Conservation (phyloP, 1,284 basidiomycete genomes). For the Cryptococcus sp. region DNA sequence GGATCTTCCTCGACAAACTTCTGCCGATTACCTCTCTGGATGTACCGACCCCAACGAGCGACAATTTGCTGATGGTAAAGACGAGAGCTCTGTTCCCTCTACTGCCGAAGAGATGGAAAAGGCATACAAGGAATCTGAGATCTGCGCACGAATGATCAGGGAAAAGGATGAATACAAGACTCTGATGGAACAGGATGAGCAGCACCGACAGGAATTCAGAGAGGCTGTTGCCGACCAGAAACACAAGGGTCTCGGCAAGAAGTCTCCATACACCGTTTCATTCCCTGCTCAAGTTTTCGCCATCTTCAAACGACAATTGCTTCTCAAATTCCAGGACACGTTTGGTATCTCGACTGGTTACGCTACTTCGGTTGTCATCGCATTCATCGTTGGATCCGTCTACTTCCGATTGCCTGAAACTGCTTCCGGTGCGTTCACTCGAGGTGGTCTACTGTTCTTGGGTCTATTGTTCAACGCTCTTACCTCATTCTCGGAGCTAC, state of each 20-base stretch:
- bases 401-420: slow-evolving; percentile 69
- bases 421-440: slow-evolving; percentile 76
- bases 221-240: slow-evolving; percentile 72
- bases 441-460: slow-evolving; percentile 76
- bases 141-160: slow-evolving; percentile 53
- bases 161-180: slow-evolving; percentile 62
- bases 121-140: slow-evolving; percentile 60
- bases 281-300: slow-evolving; percentile 70
- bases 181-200: slow-evolving; percentile 59
- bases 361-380: slow-evolving; percentile 53
- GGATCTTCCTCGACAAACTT: slow-evolving; percentile 50
- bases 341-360: slow-evolving; percentile 75
- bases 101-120: slow-evolving; percentile 67
- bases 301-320: slow-evolving; percentile 57
- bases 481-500: slow-evolving; percentile 57
- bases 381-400: slow-evolving; percentile 70
- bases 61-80: slow-evolving; percentile 68
- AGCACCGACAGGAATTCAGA: slow-evolving; percentile 69
- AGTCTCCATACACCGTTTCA: slow-evolving; percentile 80
- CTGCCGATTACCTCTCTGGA: slow-evolving; percentile 67
- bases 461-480: slow-evolving; percentile 61
- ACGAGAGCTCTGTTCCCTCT: slow-evolving; percentile 63
- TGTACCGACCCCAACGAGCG: slow-evolving; percentile 76
- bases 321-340: slow-evolving; percentile 65
- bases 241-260: slow-evolving; percentile 70